Conservation (phyloP, 2,329 filamentous ascomycete genomes). For the Pseudogymnoascus sp. region DNA sequence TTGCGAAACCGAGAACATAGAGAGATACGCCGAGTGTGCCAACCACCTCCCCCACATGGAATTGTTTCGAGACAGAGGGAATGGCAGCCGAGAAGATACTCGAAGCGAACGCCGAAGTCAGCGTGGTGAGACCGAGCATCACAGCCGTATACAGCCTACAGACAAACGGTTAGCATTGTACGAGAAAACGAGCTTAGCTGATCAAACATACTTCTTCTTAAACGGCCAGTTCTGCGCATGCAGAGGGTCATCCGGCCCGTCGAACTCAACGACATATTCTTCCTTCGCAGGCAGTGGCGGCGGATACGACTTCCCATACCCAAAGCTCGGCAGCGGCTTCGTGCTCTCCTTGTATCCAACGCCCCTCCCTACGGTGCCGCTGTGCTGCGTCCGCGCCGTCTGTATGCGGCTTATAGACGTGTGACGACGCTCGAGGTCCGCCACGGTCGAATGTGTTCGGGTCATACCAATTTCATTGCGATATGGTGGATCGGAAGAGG, state of each 20-base stretch:
- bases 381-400: slow-evolving; percentile 63
- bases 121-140: slow-evolving; percentile 65
- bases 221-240: slow-evolving; percentile 84
- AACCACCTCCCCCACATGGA: slow-evolving; percentile 53
- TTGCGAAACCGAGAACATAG: slow-evolving; percentile 64
- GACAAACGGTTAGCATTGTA: slow-evolving; percentile 14
- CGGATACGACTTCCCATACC: slow-evolving; percentile 66
- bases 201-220: slow-evolving; percentile 59
- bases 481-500: slow-evolving; percentile 32
- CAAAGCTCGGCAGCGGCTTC: slow-evolving; percentile 59
- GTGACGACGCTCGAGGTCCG: slow-evolving; percentile 60
- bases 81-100: slow-evolving; percentile 67
- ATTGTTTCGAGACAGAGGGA: slow-evolving; percentile 45
- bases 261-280: slow-evolving; percentile 77
- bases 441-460: slow-evolving; percentile 50
- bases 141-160: slow-evolving; percentile 51
- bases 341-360: slow-evolving; percentile 36
- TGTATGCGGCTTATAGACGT: slow-evolving; percentile 65
- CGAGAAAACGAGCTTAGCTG: slow-evolving; percentile 31
- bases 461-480: slow-evolving; percentile 43
- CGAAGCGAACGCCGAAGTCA: slow-evolving; percentile 64
- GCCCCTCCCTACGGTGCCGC: slow-evolving; percentile 57
- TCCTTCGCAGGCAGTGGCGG: slow-evolving; percentile 61
- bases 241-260: slow-evolving; percentile 72
- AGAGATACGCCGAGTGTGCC: slow-evolving; percentile 58